These are phyloP conservation scores for Fusarium armeniacum DNA, from an alignment of 2,329 filamentous ascomycete species.

Conservation along the genomic window DNA sequence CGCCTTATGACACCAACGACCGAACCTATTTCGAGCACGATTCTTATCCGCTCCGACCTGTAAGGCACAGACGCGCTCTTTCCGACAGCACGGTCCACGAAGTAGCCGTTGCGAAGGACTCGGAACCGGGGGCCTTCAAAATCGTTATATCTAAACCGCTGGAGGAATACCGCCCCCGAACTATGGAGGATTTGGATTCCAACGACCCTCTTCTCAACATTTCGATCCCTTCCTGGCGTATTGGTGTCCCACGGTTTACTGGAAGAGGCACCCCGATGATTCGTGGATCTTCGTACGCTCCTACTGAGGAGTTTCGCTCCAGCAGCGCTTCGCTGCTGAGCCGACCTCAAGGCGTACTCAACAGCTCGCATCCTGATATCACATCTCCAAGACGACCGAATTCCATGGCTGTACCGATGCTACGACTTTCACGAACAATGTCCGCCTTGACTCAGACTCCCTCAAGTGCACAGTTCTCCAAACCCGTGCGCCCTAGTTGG, in stretches of 20 bases:
- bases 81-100: conserved; percentile 85
- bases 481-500: conserved; percentile 62
- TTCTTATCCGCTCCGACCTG: conserved; percentile 44
- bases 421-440: conserved; percentile 50
- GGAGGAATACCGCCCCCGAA: conserved; percentile 71
- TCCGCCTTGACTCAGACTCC: conserved; percentile 48
- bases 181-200: conserved; percentile 68
- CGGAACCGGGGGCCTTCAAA: conserved; percentile 78
- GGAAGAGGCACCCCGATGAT: conserved; percentile 80
- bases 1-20: conserved; percentile 54
- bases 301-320: conserved; percentile 77
- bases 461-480: conserved; percentile 58
- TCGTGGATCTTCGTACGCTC: conserved; percentile 83
- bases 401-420: conserved; percentile 56
- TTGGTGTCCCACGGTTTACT: conserved; percentile 87
- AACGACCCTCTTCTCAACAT: conserved; percentile 74
- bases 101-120: conserved; percentile 64
- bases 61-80: conserved; percentile 71
- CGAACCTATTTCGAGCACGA: conserved; percentile 52
- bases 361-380: conserved; percentile 46
- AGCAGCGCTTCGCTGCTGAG: conserved; percentile 68
- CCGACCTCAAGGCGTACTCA: conserved; percentile 53
- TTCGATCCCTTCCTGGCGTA: conserved; percentile 84
- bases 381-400: conserved; percentile 55
- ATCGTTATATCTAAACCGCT: conserved; percentile 82